Evolutionary conservation across 1,139 yeast species (phyloP), one percentile per base, ranked within the genome.

Genomic region (Saccharomycopsis hybrid): DNA sequence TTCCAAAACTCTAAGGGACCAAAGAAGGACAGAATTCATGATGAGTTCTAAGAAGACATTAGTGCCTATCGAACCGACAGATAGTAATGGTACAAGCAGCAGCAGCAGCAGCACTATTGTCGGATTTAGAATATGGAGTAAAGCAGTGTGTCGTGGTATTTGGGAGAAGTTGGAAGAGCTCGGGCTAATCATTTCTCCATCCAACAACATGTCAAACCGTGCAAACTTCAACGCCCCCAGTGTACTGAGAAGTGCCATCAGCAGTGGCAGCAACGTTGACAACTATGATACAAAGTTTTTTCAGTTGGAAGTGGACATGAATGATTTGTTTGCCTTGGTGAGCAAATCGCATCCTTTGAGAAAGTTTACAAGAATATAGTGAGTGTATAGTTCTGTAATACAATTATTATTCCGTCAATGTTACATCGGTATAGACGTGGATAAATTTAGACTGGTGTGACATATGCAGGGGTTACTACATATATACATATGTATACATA

Each of bases 161-260:
- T 81, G 87, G 87, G 80, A 77, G 50, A 59, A 65, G 1, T 56
- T 77, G 25, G 72, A 69, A 62, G 69, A 66, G 25, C 35, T 53
- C 5, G 59, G 60, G 1, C 44, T 61, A 5, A 44, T 62, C 8
- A 57, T 58, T 0, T 32, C 52, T 4, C 63, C 64, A 2, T 32
- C 41, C 2, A 49, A 54, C 3, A n/a, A n/a, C n/a, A n/a, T n/a
- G n/a, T n/a, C n/a, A n/a, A n/a, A n/a, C n/a, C n/a, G n/a, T n/a
- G n/a, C n/a, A n/a, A n/a, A n/a, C n/a, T n/a, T n/a, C n/a, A n/a
- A n/a, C n/a, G n/a, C n/a, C n/a, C 33, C 33, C 33, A 7, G 8
- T 7, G 39, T 8, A n/a, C n/a, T n/a, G n/a, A 36, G 39, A n/a
- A 8, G 18, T 9, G n/a, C n/a, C n/a, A n/a, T n/a, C n/a, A n/a